These are phyloP conservation scores for Nigrospora sphaerica DNA, from an alignment of 2,329 filamentous ascomycete genomes.

Conservation along the genomic window DNA sequence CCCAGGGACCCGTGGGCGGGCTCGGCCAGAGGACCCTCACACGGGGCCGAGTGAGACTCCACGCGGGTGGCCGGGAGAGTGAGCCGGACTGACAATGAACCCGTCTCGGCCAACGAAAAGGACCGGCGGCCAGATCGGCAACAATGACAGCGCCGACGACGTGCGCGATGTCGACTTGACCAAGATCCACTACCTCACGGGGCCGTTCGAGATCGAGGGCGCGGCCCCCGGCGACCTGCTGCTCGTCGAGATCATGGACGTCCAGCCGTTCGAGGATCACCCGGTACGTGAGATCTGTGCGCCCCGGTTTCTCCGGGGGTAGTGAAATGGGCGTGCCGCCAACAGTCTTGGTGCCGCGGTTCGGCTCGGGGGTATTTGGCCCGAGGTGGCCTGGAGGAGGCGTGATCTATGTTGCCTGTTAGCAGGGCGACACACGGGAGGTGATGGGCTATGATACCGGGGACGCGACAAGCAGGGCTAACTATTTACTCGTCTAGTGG, in stretches of 20 bases:
- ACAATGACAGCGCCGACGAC: slow-evolving; percentile 87
- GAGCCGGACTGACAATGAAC: background rate
- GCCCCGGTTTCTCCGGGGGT: no score
- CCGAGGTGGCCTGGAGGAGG: no score
- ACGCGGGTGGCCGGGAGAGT: no score
- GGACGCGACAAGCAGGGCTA: no score
- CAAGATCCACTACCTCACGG: slow-evolving; percentile 78
- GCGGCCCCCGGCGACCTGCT: slow-evolving; percentile 81
- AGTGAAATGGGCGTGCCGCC: no score
- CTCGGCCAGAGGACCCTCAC: no score
- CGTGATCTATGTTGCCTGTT: no score
- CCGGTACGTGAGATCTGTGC: slow-evolving; percentile 31
- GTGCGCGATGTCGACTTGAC: slow-evolving; percentile 79
- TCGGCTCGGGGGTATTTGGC: no score
- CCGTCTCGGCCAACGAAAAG: slow-evolving; percentile 20
- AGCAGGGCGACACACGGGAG: no score
- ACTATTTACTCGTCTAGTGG: slow-evolving; percentile 39
- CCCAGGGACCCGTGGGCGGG: background rate
- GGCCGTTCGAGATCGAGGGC: slow-evolving; percentile 79
- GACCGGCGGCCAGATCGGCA: slow-evolving; percentile 76
- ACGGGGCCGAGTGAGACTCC: no score
- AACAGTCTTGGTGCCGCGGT: no score
- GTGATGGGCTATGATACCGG: no score
- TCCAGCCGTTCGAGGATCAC: slow-evolving; percentile 77
- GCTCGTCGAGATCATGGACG: slow-evolving; percentile 85